These are phyloP conservation scores for Botrytis pseudocinerea DNA, from an alignment of 2,329 filamentous ascomycete genomes.

Conservation along the genomic window DNA sequence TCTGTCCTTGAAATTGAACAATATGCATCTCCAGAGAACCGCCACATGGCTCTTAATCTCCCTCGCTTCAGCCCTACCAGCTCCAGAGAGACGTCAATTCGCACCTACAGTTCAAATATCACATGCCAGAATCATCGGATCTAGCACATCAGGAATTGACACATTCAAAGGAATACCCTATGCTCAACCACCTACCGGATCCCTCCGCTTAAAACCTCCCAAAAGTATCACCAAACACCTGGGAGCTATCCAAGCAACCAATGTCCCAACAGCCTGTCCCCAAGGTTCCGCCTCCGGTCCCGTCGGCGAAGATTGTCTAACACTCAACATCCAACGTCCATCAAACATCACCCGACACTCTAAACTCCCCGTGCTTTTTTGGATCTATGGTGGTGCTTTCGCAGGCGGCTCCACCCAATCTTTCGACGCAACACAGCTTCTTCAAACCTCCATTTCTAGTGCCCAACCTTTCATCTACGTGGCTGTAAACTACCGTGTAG, in stretches of 20 bases:
- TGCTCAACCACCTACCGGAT: slow-evolving; percentile 45
- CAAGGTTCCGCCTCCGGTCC: slow-evolving; percentile 34
- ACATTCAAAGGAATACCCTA: slow-evolving; percentile 42
- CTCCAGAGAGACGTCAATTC: neutral
- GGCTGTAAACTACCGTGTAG: slow-evolving; percentile 64
- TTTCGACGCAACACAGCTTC: slow-evolving; percentile 53
- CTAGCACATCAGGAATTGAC: slow-evolving; percentile 2
- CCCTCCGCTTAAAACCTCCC: slow-evolving; percentile 47
- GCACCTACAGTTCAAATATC: slow-evolving; percentile 8
- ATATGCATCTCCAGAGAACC: neutral
- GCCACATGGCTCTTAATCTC: neutral
- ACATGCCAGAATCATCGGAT: slow-evolving; percentile 5
- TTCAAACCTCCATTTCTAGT: slow-evolving; percentile 62
- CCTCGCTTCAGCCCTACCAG: neutral
- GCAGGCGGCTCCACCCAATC: slow-evolving; percentile 48
- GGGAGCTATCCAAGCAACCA: slow-evolving; percentile 35
- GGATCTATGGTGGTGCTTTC: slow-evolving; percentile 39
- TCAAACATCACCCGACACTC: slow-evolving; percentile 51
- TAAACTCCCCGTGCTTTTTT: slow-evolving; percentile 47
- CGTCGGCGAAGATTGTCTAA: slow-evolving; percentile 42
- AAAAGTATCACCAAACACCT: slow-evolving; percentile 32
- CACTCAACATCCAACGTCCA: slow-evolving; percentile 43
- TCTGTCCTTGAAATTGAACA: neutral
- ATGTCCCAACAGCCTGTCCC: slow-evolving; percentile 40
- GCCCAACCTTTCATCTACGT: slow-evolving; percentile 58